Conservation (phyloP, 345 rosid species). For the Limnanthes douglasii region DNA sequence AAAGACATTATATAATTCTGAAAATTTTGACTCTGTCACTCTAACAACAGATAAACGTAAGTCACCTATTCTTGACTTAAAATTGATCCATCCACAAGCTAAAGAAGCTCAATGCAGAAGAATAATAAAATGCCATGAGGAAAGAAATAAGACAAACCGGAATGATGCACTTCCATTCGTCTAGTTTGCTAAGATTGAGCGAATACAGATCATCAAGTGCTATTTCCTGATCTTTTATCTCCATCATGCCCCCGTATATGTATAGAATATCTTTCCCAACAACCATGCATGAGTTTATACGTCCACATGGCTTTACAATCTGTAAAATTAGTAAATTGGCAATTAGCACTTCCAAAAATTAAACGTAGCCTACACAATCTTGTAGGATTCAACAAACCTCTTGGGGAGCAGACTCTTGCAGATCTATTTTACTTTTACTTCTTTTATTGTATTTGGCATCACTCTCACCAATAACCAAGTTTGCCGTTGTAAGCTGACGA, state of each 20-base stretch:
- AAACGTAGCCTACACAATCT: not conserved
- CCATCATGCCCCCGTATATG: constrained; percentile 98
- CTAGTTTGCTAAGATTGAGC: constrained; percentile 94
- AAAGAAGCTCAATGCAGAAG: not conserved
- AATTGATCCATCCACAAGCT: no score
- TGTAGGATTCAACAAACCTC: constrained; percentile 41
- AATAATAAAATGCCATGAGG: not conserved
- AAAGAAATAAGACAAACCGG: constrained; percentile 47
- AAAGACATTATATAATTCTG: no score
- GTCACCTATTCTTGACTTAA: no score
- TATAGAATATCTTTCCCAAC: constrained; percentile 85
- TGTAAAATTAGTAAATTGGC: constrained; percentile 18
- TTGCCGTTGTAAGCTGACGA: constrained; percentile 28
- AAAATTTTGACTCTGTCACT: no score
- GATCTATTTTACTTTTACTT: constrained; percentile 22
- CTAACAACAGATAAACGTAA: no score
- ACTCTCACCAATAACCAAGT: constrained; percentile 22
- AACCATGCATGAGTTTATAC: constrained; percentile 84
- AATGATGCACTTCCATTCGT: constrained; percentile 95
- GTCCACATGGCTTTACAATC: constrained; percentile 93
- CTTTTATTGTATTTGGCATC: constrained; percentile 12
- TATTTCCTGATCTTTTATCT: constrained; percentile 75
- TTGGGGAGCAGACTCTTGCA: constrained; percentile 32
- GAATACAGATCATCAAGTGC: constrained; percentile 88
- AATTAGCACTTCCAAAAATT: constrained; percentile 3